phyloP scores from a whole-genome alignment of 2,329 filamentous ascomycete genomes.

The Cladosporium phlei region DNA sequence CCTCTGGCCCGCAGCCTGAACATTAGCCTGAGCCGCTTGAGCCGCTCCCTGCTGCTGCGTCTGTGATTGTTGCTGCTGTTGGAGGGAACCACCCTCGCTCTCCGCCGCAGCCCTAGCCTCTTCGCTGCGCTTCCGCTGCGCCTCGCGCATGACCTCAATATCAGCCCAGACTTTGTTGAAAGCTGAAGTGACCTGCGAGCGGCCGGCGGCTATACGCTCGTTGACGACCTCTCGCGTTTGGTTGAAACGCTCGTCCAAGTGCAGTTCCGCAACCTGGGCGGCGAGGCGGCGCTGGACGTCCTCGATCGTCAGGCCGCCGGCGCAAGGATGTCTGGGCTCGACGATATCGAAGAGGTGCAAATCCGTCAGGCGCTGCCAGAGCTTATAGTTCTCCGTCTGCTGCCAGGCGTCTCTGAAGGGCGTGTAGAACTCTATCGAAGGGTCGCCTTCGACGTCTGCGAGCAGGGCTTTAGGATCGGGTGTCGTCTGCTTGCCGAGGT shows the following conservation, averaged over 20 bases:
- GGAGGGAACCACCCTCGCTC: constrained; percentile 15
- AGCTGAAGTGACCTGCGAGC: constrained; percentile 79
- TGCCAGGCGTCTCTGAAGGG: constrained; percentile 89
- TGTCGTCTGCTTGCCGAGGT: constrained; percentile 38
- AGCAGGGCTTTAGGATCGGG: constrained; percentile 57
- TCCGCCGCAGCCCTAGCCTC: constrained; percentile 44
- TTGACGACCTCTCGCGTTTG: constrained; percentile 79
- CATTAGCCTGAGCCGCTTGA: constrained; percentile 50
- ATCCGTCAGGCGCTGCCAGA: constrained; percentile 72
- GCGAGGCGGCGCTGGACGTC: constrained; percentile 87
- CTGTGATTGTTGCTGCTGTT: too few relatives aligned
- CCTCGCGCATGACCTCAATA: constrained; percentile 75
- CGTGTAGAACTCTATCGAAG: constrained; percentile 72
- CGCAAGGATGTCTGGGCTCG: constrained; percentile 87
- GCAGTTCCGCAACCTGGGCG: constrained; percentile 88
- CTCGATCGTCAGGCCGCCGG: constrained; percentile 86
- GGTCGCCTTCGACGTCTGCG: constrained; percentile 70
- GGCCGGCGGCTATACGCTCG: constrained; percentile 82
- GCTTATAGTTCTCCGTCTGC: constrained; percentile 81
- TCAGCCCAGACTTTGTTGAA: constrained; percentile 88
- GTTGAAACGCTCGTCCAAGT: constrained; percentile 84
- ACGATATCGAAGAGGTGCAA: constrained; percentile 90
- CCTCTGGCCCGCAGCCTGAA: constrained; percentile 48
- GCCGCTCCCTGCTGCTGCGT: constrained; percentile 12
- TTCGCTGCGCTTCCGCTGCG: constrained; percentile 60